Evolutionary conservation across 1,139 yeast genomes (phyloP).

Genomic region (Kodamaea sp.): DNA sequence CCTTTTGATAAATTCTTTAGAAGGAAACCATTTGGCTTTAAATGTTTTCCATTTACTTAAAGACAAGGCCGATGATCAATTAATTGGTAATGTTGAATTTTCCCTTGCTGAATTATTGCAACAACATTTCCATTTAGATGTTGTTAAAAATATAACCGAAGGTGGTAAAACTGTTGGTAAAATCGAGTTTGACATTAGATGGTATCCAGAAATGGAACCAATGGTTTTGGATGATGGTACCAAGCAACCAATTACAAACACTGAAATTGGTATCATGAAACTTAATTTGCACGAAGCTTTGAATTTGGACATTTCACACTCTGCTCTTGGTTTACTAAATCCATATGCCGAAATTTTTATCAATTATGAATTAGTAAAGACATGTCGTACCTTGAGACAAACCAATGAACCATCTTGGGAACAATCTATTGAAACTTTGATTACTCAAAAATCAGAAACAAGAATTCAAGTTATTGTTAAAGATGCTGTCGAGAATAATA

Average conservation of each 20-base stretch:
- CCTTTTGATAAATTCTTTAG: conserved; percentile 54
- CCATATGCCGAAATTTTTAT: conserved; percentile 67
- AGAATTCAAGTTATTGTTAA: conserved; percentile 52
- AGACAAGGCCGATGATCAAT: conserved; percentile 51
- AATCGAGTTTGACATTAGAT: conserved; percentile 57
- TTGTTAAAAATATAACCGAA: conserved; percentile 36
- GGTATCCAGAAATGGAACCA: conserved; percentile 57
- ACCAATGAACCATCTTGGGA: conserved; percentile 74
- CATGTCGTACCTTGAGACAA: conserved; percentile 58
- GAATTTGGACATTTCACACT: conserved; percentile 59
- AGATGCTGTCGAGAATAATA: conserved; percentile 48
- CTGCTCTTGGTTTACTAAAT: conserved; percentile 67
- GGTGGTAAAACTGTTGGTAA: conserved; percentile 60
- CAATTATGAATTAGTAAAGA: conserved; percentile 50
- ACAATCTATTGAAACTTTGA: conserved; percentile 55
- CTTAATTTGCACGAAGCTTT: conserved; percentile 69
- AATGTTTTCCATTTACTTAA: conserved; percentile 49
- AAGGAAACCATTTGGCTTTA: conserved; percentile 52
- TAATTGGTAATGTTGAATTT: conserved; percentile 55
- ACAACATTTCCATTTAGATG: conserved; percentile 34
- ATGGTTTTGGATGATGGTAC: conserved; percentile 48
- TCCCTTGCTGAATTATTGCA: conserved; percentile 60
- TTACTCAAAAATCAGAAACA: conserved; percentile 57
- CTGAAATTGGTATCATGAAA: conserved; percentile 70
- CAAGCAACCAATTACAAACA: conserved; percentile 46